These are phyloP conservation scores for Wickerhamiella kurtzmanii DNA, from an alignment of 805 yeast genomes.

Conservation along the genomic window DNA sequence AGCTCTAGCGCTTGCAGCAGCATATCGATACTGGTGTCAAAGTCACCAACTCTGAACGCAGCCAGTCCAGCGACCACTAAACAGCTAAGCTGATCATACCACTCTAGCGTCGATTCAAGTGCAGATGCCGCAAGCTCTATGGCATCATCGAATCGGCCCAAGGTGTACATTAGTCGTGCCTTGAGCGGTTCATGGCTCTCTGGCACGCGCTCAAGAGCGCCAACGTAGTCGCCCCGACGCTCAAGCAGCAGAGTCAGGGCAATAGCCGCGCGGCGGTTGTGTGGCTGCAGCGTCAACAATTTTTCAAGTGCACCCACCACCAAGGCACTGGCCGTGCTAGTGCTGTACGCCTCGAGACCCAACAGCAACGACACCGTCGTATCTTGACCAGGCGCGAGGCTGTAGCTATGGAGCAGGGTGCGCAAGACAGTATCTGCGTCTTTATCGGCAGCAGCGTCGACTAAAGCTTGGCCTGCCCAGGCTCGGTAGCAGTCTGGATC, in stretches of 20 bases:
- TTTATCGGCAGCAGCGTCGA: slow-evolving; percentile 25
- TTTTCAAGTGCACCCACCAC: slow-evolving; percentile 33
- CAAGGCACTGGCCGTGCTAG: slow-evolving; percentile 12
- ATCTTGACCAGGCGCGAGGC: slow-evolving; percentile 60
- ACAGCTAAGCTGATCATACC: slow-evolving; percentile 32
- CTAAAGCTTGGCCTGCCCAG: slow-evolving; percentile 79
- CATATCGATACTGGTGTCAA: slow-evolving; percentile 52
- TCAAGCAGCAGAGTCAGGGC: slow-evolving; percentile 35
- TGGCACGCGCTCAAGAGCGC: slow-evolving; percentile 30
- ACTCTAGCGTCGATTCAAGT: slow-evolving; percentile 10
- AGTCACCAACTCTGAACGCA: slow-evolving; percentile 47
- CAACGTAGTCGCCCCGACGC: slow-evolving; percentile 48
- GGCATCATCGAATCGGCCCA: slow-evolving; percentile 41
- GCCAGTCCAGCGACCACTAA: slow-evolving; percentile 61
- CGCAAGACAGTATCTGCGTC: slow-evolving; percentile 33
- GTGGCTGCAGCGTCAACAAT: slow-evolving; percentile 37
- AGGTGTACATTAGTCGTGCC: slow-evolving; percentile 59
- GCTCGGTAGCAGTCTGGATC: slow-evolving; percentile 64
- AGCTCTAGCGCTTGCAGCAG: slow-evolving; percentile 48
- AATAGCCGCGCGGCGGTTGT: slow-evolving; percentile 19
- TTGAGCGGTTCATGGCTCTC: slow-evolving; percentile 29
- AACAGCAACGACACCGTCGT: slow-evolving; percentile 59
- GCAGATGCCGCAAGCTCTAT: slow-evolving; percentile 28
- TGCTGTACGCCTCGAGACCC: slow-evolving; percentile 35
- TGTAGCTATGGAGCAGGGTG: slow-evolving; percentile 64